Base-by-base conservation (phyloP, 139 green algal species). In the Gonium pectorale region DNA sequence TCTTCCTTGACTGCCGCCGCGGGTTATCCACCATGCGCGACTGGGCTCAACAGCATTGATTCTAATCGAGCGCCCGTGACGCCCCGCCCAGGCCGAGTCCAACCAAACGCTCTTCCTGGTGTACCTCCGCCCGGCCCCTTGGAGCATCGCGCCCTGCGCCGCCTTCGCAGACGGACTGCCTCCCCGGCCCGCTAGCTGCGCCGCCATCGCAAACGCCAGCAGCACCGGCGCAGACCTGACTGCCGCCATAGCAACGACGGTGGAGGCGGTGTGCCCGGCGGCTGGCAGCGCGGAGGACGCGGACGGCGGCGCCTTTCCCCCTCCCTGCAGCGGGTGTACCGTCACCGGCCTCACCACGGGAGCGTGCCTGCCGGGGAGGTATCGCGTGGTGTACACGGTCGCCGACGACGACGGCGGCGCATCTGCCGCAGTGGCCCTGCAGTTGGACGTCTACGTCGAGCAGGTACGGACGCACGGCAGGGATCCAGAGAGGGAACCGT, bases 81-180 rank as follows among this genome's bases (percentile, higher is more conserved):
- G n/a, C n/a, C n/a, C n/a, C n/a, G n/a, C n/a, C n/a, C 71, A 80
- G 71, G 71, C 71, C 3, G 71, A 80, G 71, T 3, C 33, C 49
- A 51, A 80, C 71, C 71, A 80, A 51, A 67, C 71, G 21, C 0
- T 80, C 49, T 60, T 66, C 33, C 71, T 80, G 0, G 27, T 51
- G 5, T 80, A 52, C 51, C 33, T 33, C 35, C 21, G 0, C 5
- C 49, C 49, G 0, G 71, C 71, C 22, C 22, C 49, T 8, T 35
- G 66, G 19, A 67, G 51, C 71, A 33, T 80, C 2, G 71, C 71
- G 33, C 71, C 71, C 19, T 80, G 71, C 71, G 35, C 35, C 26
- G 22, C 3, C 49, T 67, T 67, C 24, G 5, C 35, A 2, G 35
- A 5, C 69, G n/a, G n/a, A n/a, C n/a, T n/a, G n/a, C n/a, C n/a